Conservation (phyloP, 805 yeast species). For the Yarrowia sp. region DNA sequence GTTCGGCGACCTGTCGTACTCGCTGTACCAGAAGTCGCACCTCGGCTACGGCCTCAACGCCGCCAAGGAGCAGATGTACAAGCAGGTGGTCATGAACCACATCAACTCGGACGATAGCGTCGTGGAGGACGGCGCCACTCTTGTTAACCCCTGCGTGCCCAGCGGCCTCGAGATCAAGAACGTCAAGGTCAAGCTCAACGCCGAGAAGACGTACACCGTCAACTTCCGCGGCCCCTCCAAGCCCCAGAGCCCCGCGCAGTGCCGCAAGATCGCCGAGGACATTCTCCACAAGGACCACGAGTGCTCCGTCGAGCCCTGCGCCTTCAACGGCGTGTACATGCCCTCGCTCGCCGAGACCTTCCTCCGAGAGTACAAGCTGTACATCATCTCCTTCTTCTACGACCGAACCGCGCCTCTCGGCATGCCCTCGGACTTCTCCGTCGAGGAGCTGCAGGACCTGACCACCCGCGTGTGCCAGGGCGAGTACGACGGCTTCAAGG, state of each 20-base stretch:
- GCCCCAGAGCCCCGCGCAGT: slow-evolving; percentile 69
- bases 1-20: slow-evolving; percentile 79
- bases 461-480: slow-evolving; percentile 87
- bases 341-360: slow-evolving; percentile 84
- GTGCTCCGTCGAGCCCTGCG: slow-evolving; percentile 79
- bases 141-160: slow-evolving; percentile 84
- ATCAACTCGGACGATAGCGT: slow-evolving; percentile 40
- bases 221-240: slow-evolving; percentile 62
- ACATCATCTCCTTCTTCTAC: slow-evolving; percentile 89
- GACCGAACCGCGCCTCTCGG: slow-evolving; percentile 94
- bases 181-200: slow-evolving; percentile 57
- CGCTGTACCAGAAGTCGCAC: slow-evolving; percentile 89
- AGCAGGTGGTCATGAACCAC: slow-evolving; percentile 54
- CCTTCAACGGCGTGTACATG: slow-evolving; percentile 96
- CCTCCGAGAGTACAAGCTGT: slow-evolving; percentile 70
- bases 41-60: slow-evolving; percentile 94
- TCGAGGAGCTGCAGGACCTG: slow-evolving; percentile 78
- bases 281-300: slow-evolving; percentile 78
- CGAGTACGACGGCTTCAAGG: slow-evolving; percentile 67
- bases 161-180: slow-evolving; percentile 64
- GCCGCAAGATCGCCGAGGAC: slow-evolving; percentile 79
- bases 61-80: slow-evolving; percentile 81
- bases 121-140: slow-evolving; percentile 41
- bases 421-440: slow-evolving; percentile 85
- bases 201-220: slow-evolving; percentile 48